phyloP scores from a whole-genome alignment of 1,139 yeast genomes.

The Sugiyamaella sp. region DNA sequence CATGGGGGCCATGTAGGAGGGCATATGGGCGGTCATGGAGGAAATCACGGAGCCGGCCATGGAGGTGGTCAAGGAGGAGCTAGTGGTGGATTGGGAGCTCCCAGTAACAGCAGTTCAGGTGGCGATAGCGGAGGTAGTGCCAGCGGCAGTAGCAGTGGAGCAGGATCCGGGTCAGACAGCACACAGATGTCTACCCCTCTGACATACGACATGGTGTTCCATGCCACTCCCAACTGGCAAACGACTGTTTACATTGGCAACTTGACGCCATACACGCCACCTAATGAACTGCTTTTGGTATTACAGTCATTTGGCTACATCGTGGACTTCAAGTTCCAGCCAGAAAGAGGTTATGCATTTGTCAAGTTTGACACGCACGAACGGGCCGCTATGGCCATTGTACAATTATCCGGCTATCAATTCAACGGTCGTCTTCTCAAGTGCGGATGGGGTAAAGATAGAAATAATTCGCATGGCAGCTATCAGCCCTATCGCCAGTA shows the following conservation, averaged over 20 bases:
- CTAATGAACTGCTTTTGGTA: constrained; percentile 73
- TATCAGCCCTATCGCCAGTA: constrained; percentile 18
- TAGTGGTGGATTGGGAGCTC: not conserved
- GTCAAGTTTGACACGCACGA: constrained; percentile 86
- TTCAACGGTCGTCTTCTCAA: constrained; percentile 79
- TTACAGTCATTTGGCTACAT: constrained; percentile 80
- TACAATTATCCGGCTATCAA: constrained; percentile 73
- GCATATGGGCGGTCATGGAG: constrained; percentile 38
- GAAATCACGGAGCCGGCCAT: constrained; percentile 41
- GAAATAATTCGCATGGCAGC: constrained; percentile 14
- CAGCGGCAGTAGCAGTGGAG: not conserved
- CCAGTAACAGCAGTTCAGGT: constrained; percentile 1
- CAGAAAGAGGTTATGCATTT: constrained; percentile 84
- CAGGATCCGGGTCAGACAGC: constrained; percentile 30
- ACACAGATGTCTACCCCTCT: constrained; percentile 41
- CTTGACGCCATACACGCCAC: constrained; percentile 74
- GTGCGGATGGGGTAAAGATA: constrained; percentile 81
- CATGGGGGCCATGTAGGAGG: constrained; percentile 35
- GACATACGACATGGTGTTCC: constrained; percentile 67
- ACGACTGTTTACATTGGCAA: constrained; percentile 91
- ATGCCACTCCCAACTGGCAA: constrained; percentile 82
- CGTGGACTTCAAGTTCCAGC: constrained; percentile 77
- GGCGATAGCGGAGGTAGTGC: not conserved
- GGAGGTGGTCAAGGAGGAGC: constrained; percentile 38
- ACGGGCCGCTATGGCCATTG: constrained; percentile 85